Conservation (phyloP, 2,329 filamentous ascomycete species). For the Botrytis elliptica region DNA sequence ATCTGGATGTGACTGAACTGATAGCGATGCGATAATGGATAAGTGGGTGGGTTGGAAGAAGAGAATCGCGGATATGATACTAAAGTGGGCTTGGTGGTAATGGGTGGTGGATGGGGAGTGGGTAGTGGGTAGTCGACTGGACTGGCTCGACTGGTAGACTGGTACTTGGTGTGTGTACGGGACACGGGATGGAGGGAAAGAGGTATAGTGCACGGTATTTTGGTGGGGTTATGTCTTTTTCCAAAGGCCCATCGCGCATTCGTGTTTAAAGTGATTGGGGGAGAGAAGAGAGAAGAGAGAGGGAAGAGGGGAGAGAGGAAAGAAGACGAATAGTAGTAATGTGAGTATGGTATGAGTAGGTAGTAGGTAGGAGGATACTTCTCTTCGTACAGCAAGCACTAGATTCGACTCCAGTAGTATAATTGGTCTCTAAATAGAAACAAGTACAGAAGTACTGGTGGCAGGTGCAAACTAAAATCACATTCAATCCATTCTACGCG, state of each 20-base stretch:
- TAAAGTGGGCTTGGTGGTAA: not conserved
- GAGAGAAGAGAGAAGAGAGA: not conserved
- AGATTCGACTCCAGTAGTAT: not conserved
- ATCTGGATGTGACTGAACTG: not conserved
- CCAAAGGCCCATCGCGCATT: not conserved
- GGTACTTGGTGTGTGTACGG: not conserved
- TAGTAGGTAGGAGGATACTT: not conserved
- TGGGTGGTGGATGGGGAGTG: not conserved
- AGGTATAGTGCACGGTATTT: not conserved
- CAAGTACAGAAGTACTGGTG: not conserved
- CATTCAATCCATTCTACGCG: not conserved
- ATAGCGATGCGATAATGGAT: constrained; percentile 17
- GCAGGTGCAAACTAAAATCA: not conserved
- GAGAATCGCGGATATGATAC: not conserved
- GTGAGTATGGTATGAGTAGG: not conserved
- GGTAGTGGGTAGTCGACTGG: not conserved
- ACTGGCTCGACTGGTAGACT: too few species aligned
- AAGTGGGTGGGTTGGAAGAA: constrained; percentile 13
- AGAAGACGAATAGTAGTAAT: not conserved
- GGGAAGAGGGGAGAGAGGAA: not conserved
- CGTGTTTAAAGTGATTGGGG: not conserved
- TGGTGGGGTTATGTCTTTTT: not conserved
- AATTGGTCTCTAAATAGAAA: not conserved
- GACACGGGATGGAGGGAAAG: not conserved
- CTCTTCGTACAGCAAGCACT: not conserved